phyloP scores from a whole-genome alignment of 306 rosid genomes.

The Betula pendula region DNA sequence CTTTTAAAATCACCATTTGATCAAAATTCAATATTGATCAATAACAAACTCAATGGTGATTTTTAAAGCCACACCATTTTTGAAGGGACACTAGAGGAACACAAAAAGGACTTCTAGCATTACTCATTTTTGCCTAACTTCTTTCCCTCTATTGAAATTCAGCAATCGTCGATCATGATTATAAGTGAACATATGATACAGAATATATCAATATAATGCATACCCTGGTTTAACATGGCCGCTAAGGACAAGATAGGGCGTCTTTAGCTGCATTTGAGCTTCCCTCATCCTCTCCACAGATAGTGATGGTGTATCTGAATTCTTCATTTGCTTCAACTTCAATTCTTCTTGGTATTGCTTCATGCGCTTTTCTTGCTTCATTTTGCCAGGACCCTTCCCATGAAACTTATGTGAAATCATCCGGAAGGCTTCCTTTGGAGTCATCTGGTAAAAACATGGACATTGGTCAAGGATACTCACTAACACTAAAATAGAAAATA shows the following conservation, averaged over 20 bases:
- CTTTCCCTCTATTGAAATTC: slow-evolving; percentile 1
- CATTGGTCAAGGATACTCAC: not conserved
- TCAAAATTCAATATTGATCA: too few relatives aligned
- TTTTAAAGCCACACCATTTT: too few relatives aligned
- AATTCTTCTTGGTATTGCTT: slow-evolving; percentile 85
- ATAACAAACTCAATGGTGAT: too few relatives aligned
- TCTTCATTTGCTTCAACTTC: slow-evolving; percentile 90
- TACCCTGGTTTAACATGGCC: slow-evolving; percentile 96
- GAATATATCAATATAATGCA: slow-evolving; percentile 21
- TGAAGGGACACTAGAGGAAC: too few relatives aligned
- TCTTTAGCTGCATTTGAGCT: slow-evolving; percentile 74
- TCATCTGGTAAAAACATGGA: slow-evolving; percentile 61
- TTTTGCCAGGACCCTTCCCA: slow-evolving; percentile 94
- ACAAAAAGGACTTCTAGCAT: too few relatives aligned
- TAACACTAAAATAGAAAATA: not conserved
- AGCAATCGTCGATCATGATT: slow-evolving; percentile 7
- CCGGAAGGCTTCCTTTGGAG: slow-evolving; percentile 92
- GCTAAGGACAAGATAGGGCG: slow-evolving; percentile 93
- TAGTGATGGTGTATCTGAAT: slow-evolving; percentile 81
- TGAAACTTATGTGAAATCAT: slow-evolving; percentile 80
- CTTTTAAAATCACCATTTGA: too few relatives aligned
- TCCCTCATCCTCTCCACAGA: slow-evolving; percentile 98
- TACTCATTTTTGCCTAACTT: not conserved
- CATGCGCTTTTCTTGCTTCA: slow-evolving; percentile 96
- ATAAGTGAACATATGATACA: not conserved